phyloP scores from a whole-genome alignment of 139 green algal genomes.

The Yamagishiella unicocca region DNA sequence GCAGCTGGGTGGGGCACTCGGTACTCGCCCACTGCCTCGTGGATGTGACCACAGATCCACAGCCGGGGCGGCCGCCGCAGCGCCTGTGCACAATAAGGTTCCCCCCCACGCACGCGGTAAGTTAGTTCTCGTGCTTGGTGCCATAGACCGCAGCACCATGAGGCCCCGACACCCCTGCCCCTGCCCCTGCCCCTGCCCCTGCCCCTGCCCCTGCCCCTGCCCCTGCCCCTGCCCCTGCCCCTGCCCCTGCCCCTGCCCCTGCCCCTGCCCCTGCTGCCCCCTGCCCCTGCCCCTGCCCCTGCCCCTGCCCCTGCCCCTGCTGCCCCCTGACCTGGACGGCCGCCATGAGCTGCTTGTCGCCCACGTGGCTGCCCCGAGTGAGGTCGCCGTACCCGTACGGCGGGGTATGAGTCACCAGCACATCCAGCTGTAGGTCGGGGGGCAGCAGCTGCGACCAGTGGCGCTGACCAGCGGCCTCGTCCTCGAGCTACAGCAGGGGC shows the following conservation, averaged over 20 bases:
- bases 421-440: slow-evolving; percentile 23
- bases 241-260: no score
- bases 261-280: no score
- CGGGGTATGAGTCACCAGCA: slow-evolving; percentile 42
- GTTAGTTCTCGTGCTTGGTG: no score
- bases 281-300: no score
- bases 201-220: no score
- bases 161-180: no score
- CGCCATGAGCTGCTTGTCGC: slow-evolving; percentile 32
- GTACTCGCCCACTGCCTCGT: slow-evolving; percentile 41
- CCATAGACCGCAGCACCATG: no score
- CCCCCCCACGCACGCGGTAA: no score
- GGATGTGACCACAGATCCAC: slow-evolving; percentile 45
- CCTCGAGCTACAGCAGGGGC: neutral
- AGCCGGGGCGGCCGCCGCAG: slow-evolving; percentile 15
- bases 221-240: no score
- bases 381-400: slow-evolving; percentile 35
- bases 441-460: slow-evolving; percentile 29
- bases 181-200: no score
- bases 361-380: slow-evolving; percentile 21
- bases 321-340: slow-evolving; percentile 31
- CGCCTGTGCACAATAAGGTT: no score
- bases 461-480: neutral
- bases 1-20: slow-evolving; percentile 26
- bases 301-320: no score